Evolutionary conservation across 1,284 basidiomycete species (phyloP).

Genomic region (Mrakiaceae sp.): DNA sequence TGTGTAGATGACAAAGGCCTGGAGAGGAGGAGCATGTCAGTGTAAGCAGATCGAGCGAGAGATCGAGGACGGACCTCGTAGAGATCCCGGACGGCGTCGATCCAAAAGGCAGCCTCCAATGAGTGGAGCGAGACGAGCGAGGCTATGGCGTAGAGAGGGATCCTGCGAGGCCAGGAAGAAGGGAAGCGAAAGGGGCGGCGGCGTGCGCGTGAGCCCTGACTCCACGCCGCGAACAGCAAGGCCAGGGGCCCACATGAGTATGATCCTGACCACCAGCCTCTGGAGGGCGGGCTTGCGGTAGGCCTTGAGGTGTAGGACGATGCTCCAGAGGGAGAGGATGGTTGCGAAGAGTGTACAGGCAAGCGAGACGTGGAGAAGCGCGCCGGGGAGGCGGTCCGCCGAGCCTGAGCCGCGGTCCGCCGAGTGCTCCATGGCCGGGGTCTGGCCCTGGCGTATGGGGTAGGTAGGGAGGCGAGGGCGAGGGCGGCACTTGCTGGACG

Average conservation of each 20-base stretch:
- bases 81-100: slow-evolving; percentile 86
- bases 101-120: slow-evolving; percentile 87
- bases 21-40: background rate
- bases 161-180: slow-evolving; percentile 33
- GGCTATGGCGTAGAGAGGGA: slow-evolving; percentile 82
- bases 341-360: slow-evolving; percentile 46
- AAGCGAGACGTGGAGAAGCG: slow-evolving; percentile 1
- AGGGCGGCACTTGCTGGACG: too few relatives aligned
- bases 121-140: slow-evolving; percentile 91
- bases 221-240: background rate
- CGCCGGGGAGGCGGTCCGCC: background rate
- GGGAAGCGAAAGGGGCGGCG: background rate
- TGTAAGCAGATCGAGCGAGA: background rate
- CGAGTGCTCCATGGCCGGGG: too few relatives aligned
- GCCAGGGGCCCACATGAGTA: slow-evolving; percentile 57
- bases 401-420: background rate
- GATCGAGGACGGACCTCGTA: slow-evolving; percentile 61
- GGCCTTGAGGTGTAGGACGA: slow-evolving; percentile 75
- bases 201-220: background rate
- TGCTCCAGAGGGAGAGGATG: slow-evolving; percentile 65
- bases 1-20: slow-evolving; percentile 96
- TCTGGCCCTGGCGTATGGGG: too few relatives aligned
- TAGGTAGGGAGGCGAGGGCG: too few relatives aligned
- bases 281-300: slow-evolving; percentile 29
- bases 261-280: slow-evolving; percentile 88